A percentile compares a stretch with the other conserved stretches of the same genome.
These are phyloP conservation scores for Phaeosphaeria sp. DNA, from an alignment of 2,329 filamentous ascomycete species.

Conservation along the genomic window DNA sequence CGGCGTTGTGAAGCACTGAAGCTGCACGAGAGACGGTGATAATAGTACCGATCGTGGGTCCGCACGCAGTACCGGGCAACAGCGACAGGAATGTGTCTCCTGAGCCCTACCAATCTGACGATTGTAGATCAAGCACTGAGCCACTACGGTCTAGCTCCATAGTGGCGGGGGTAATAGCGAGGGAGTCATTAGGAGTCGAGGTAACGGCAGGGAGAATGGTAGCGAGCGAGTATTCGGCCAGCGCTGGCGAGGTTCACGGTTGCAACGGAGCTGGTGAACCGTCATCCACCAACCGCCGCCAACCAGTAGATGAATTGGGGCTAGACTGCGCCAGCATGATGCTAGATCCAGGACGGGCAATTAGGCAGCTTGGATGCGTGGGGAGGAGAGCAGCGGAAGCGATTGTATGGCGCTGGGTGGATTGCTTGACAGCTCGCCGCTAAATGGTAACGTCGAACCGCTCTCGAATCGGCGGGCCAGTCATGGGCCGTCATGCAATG, in stretches of 20 bases:
- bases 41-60: constrained; percentile 40
- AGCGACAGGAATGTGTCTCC: constrained; percentile 38
- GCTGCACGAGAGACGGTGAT: constrained; percentile 35
- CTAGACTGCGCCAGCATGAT: constrained; percentile 27
- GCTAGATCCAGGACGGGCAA: constrained; percentile 32
- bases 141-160: constrained; percentile 36
- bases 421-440: constrained; percentile 22
- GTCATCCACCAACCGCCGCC: constrained; percentile 22
- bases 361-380: constrained; percentile 27
- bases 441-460: constrained; percentile 5
- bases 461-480: not conserved
- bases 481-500: not conserved
- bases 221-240: not conserved
- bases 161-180: constrained; percentile 36
- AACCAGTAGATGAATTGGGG: constrained; percentile 23
- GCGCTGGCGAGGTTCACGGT: constrained; percentile 1
- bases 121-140: constrained; percentile 39
- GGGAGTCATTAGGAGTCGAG: constrained; percentile 39
- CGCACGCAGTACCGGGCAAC: constrained; percentile 38
- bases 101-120: constrained; percentile 31
- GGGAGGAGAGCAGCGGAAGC: constrained; percentile 17
- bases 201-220: constrained; percentile 34
- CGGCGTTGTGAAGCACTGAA: constrained; percentile 27
- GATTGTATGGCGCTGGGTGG: constrained; percentile 19
- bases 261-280: constrained; percentile 31